Percentiles rank a stretch among this genome's conserved stretches.
Conservation (phyloP, 2,329 filamentous ascomycete genomes). For the Alternaria viburni region DNA sequence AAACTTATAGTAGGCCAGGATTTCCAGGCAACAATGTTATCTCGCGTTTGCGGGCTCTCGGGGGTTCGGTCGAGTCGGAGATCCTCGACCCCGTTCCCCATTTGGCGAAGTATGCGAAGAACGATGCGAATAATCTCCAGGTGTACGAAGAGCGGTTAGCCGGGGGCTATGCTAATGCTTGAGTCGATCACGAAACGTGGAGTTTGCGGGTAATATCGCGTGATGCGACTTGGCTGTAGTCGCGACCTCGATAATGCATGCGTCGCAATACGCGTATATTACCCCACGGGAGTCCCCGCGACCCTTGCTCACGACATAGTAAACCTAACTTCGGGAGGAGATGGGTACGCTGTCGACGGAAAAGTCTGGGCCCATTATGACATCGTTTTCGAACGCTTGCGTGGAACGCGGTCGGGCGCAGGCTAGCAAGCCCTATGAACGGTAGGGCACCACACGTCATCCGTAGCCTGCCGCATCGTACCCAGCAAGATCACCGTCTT, state of each 20-base stretch:
- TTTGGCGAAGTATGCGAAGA: conserved; percentile 9
- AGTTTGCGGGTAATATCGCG: not conserved
- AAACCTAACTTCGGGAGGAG: not conserved
- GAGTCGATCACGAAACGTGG: not conserved
- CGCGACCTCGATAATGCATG: not conserved
- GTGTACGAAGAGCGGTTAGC: not conserved
- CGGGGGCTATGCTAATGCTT: conserved; percentile 5
- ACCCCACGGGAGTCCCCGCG: not conserved
- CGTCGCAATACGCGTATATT: not conserved
- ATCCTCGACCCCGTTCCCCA: conserved; percentile 3
- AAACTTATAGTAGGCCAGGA: conserved; percentile 16
- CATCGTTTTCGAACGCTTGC: conserved; percentile 3
- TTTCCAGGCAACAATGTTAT: conserved; percentile 18
- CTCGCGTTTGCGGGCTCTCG: not conserved
- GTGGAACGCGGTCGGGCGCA: conserved; percentile 12
- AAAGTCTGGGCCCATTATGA: not conserved
- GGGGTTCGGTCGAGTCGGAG: not conserved
- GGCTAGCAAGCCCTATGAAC: conserved; percentile 16
- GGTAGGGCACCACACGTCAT: conserved; percentile 18
- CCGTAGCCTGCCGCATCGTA: conserved; percentile 7
- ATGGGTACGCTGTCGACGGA: not conserved
- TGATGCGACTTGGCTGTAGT: not conserved
- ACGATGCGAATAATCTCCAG: not conserved
- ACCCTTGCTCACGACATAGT: not conserved
- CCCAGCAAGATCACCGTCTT: not conserved